Percentiles rank a stretch among this genome's conserved stretches.
phyloP scores from a whole-genome alignment of 768 basidiomycete species.

The Auriscalpium orientale region DNA sequence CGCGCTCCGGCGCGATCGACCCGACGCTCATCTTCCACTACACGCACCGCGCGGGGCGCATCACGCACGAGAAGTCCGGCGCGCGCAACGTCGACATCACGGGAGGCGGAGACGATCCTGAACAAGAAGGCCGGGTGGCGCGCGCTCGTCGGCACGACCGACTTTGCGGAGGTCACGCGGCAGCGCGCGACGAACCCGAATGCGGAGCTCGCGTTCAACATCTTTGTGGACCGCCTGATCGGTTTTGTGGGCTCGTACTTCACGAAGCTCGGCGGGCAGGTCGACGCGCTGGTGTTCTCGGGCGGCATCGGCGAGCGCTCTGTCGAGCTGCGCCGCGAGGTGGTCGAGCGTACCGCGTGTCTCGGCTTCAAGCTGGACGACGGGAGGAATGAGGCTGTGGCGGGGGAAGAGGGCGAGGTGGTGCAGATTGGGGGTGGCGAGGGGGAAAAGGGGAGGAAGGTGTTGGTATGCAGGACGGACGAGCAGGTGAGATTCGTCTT shows the following conservation, averaged over 20 bases:
- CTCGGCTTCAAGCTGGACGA: conserved; percentile 55
- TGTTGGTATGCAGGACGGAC: conserved; percentile 61
- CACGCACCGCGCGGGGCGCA: conserved; percentile 42
- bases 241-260: conserved; percentile 70
- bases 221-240: conserved; percentile 71
- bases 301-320: conserved; percentile 85
- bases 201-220: conserved; percentile 59
- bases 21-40: conserved; percentile 86
- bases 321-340: conserved; percentile 47
- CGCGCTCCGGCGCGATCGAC: conserved; percentile 77
- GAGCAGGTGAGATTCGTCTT: conserved; percentile 40
- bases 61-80: conserved; percentile 44
- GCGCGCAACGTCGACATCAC: conserved; percentile 45
- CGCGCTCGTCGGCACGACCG: conserved; percentile 70
- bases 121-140: conserved; percentile 76
- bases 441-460: conserved; percentile 19
- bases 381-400: conserved; percentile 37
- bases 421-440: conserved; percentile 35
- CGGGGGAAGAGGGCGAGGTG: conserved; percentile 31
- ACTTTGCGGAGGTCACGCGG: conserved; percentile 65
- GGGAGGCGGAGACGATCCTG: conserved; percentile 60
- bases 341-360: conserved; percentile 46
- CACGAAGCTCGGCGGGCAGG: conserved; percentile 55
- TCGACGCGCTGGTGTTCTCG: conserved; percentile 79
- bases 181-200: conserved; percentile 25